Evolutionary conservation across 2,329 filamentous ascomycete species (phyloP), one percentile per base, ranked within the genome.

Genomic region (Aureobasidium mangrovei): DNA sequence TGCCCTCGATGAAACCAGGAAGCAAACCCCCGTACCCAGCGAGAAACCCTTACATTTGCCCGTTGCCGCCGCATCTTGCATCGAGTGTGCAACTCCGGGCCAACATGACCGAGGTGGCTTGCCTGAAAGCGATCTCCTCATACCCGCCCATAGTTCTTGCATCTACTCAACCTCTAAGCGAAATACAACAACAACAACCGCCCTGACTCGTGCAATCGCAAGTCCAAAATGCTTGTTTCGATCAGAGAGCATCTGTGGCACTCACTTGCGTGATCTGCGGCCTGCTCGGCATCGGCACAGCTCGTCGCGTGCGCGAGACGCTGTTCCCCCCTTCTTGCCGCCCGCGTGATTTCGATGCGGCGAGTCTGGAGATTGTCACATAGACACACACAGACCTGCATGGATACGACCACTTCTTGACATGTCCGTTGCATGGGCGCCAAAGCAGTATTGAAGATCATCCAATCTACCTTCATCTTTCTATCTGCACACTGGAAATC

Each of bases 321-420:
- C 46, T 35, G 24, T 10, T 7, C 46, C n/a, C n/a, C 12, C 2
- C 18, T 33, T 51, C 47, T 36, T 38, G 47, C 47, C 32, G 10
- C 10, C 32, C 10, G 6, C 32, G 28, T 32, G 39, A 7, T 35
- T 32, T 41, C 28, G 26, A 40, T 40, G 27, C 26, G 36, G 46
- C 24, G 27, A 48, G 5, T 24, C 45, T 29, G 9, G 33, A 2
- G 24, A 47, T 32, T 24, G 38, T 51, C 38, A 33, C 46, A 31
- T 32, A 24, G 18, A 7, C 4, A n/a, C n/a, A n/a, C 48, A 52
- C 39, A 52, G 48, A 43, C 48, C 18, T 52, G 48, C 48, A 52
- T 28, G 39, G 4, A 43, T 8, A 38, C 39, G 39, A 18, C 32
- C 42, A 31, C 48, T 52, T 31, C 24, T 10, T 29, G 7, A 52